Percentiles rank a stretch among this genome's conserved stretches.
phyloP scores from a whole-genome alignment of 202 grass and related monocot genomes.

The Elaeis oleifera region DNA sequence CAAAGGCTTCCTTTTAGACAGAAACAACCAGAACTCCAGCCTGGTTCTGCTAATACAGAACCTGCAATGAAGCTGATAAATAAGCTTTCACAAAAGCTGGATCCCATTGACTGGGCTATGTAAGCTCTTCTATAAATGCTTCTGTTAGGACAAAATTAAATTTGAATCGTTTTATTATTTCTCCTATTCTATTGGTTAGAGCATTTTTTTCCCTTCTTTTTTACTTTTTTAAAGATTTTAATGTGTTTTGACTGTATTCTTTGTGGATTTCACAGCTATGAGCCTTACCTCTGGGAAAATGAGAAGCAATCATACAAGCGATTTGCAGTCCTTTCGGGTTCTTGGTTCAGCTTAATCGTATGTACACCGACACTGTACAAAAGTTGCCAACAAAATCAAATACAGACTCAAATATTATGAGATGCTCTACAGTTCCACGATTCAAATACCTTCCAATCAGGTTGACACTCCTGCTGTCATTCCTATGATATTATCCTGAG shows the following conservation, averaged over 20 bases:
- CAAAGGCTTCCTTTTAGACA: constrained; percentile 69
- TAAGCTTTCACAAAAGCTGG: constrained; percentile 74
- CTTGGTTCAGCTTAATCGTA: constrained; percentile 91
- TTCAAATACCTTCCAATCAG: constrained; percentile 99
- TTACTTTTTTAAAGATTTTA: constrained; percentile 10
- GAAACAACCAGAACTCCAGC: constrained; percentile 45
- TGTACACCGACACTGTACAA: constrained; percentile 75
- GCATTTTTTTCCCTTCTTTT: not conserved
- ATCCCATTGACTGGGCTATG: constrained; percentile 99
- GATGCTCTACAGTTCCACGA: constrained; percentile 88
- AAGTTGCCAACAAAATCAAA: constrained; percentile 92
- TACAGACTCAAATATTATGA: constrained; percentile 93
- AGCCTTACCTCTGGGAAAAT: constrained; percentile 95
- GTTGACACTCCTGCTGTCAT: constrained; percentile 32
- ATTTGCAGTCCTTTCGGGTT: constrained; percentile 92
- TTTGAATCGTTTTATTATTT: no score
- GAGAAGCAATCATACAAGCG: constrained; percentile 99
- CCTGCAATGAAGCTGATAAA: constrained; percentile 60
- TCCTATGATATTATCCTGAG: not conserved
- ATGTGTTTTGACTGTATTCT: no score
- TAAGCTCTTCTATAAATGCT: constrained; percentile 36
- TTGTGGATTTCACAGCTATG: constrained; percentile 57
- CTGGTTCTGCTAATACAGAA: constrained; percentile 47
- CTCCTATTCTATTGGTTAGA: no score
- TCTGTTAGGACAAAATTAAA: no score